Base-by-base conservation (phyloP, 176 grass and related monocot species). In the Eleusine coracana region DNA sequence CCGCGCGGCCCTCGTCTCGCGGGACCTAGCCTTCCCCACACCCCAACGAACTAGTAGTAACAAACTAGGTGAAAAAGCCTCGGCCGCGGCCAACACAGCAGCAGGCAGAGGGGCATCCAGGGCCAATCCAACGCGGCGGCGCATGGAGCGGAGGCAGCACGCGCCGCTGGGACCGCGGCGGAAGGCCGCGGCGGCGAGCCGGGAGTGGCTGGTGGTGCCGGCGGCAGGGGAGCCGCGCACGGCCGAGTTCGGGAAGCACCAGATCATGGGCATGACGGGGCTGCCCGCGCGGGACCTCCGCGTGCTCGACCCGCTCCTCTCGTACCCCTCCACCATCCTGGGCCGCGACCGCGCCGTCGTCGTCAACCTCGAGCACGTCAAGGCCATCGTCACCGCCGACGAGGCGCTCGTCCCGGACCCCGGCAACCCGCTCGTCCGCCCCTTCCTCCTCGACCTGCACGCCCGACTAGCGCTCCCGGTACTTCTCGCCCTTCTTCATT, bases 151-250 rank as follows among this genome's bases (percentile, higher is more conserved):
- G 39, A 64, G 46, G 78, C 59, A 74, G 54, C 56, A 66, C 31
- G 67, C 29, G 68, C 34, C 78, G 39, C 34, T 77, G 51, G 36
- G 29, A 13, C 25, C 56, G 44, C 79, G 95, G 77, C 76, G 95
- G 54, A 97, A 94, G 83, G 90, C 78, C 12, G 87, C 87, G 48
- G 80, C 67, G 61, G 83, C 82, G 10, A 86, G 62, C 81, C 84
- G 92, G 73, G 84, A 88, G 86, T 97, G 95, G 95, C 60, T 97
- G 83, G 95, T 94, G 75, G 88, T 97, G 34, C 89, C 90, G n/a
- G 86, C 82, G 67, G 78, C 80, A 38, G 92, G 90, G 50, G 84
- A 89, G 50, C 9, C 71, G 50, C 83, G 69, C 7, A 29, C 73
- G 27, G 86, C 80, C 54, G 88, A 93, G 88, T 85, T 93, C 41